A percentile compares a stretch with the other conserved stretches of the same genome.
phyloP scores from a whole-genome alignment of 2,329 filamentous ascomycete species.

The Diaporthe capsici region DNA sequence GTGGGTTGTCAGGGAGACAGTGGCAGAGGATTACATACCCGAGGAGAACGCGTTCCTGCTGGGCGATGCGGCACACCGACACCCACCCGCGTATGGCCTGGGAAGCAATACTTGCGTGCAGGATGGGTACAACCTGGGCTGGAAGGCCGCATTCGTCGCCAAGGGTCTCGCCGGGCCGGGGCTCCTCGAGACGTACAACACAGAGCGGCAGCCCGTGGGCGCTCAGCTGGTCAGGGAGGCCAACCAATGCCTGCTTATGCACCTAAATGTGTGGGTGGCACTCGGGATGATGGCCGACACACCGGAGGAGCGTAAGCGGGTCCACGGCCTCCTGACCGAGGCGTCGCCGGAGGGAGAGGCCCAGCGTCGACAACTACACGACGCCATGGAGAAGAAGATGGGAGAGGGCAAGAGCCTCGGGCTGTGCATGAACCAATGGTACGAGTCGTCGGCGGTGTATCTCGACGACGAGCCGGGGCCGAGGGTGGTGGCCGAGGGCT shows the following conservation, averaged over 20 bases:
- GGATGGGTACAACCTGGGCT: constrained; percentile 63
- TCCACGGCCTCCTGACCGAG: constrained; percentile 53
- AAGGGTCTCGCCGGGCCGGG: constrained; percentile 50
- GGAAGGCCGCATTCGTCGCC: constrained; percentile 61
- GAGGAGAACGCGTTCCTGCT: constrained; percentile 60
- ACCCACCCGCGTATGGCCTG: constrained; percentile 64
- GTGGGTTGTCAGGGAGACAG: constrained; percentile 70
- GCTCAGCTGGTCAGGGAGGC: constrained; percentile 52
- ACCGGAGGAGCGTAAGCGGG: constrained; percentile 50
- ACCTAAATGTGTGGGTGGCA: constrained; percentile 56
- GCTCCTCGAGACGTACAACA: constrained; percentile 55
- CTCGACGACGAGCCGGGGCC: constrained; percentile 46
- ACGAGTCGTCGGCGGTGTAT: constrained; percentile 58
- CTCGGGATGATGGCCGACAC: constrained; percentile 48
- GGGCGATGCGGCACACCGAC: constrained; percentile 66
- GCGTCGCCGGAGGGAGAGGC: constrained; percentile 52
- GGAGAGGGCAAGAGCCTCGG: constrained; percentile 66
- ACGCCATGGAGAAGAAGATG: constrained; percentile 53
- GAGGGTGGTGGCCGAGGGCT: constrained; percentile 41
- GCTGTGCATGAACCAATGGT: constrained; percentile 68
- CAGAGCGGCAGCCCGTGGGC: constrained; percentile 59
- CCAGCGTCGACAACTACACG: constrained; percentile 54
- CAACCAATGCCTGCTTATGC: constrained; percentile 49
- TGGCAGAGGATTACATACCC: constrained; percentile 62
- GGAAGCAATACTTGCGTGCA: constrained; percentile 67